phyloP scores from a whole-genome alignment of 2,329 filamentous ascomycete species.

The Epichloe sibirici region DNA sequence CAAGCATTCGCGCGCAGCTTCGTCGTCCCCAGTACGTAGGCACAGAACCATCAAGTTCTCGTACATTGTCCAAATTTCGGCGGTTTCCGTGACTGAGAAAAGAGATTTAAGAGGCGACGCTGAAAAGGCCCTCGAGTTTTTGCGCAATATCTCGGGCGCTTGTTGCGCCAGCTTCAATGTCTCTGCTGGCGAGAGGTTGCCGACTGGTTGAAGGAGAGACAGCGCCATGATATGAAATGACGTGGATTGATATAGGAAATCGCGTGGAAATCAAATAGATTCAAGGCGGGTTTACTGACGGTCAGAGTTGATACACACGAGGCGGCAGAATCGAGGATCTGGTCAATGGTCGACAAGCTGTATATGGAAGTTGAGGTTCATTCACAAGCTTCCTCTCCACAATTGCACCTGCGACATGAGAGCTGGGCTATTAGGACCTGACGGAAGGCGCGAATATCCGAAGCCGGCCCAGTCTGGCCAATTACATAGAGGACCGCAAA shows the following conservation, averaged over 20 bases:
- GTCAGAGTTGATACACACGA: neutral
- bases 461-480: neutral
- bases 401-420: neutral
- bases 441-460: conserved; percentile 5
- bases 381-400: neutral
- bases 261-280: neutral
- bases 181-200: conserved; percentile 41
- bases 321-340: neutral
- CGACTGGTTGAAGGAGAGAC: conserved; percentile 44
- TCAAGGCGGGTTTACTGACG: neutral
- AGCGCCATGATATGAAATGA: conserved; percentile 29
- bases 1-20: conserved; percentile 62
- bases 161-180: conserved; percentile 48
- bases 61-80: conserved; percentile 73
- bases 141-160: conserved; percentile 43
- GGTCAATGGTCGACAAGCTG: neutral
- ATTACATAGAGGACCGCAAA: neutral
- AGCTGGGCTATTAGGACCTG: neutral
- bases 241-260: neutral
- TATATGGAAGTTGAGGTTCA: neutral
- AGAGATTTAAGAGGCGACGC: conserved; percentile 41
- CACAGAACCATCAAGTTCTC: conserved; percentile 81
- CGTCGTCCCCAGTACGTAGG: conserved; percentile 72
- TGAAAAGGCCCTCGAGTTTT: conserved; percentile 40
- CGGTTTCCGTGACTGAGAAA: conserved; percentile 50